Percentiles rank a stretch among this genome's conserved stretches.
Evolutionary conservation across 225 moss, liverwort and hornwort species (phyloP).

Genomic region (Pseudoscleropodium purum): DNA sequence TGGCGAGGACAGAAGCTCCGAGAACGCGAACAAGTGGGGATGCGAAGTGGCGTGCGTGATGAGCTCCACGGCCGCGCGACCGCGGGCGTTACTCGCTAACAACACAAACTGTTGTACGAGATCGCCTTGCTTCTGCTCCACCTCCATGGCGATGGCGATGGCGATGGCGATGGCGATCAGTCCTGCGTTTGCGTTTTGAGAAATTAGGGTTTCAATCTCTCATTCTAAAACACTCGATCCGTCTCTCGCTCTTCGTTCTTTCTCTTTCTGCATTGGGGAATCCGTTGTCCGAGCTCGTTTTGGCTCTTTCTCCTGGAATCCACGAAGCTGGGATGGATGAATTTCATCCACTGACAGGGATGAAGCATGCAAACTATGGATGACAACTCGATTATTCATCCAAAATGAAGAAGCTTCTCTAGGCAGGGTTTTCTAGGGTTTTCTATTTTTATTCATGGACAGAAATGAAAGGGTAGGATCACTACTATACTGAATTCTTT

Average conservation of each 20-base stretch:
- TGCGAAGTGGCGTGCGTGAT: constrained; percentile 85
- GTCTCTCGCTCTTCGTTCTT: neutral
- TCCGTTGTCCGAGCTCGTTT: neutral
- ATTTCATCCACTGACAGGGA: neutral
- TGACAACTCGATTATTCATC: neutral
- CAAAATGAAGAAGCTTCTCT: neutral
- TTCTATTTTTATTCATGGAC: neutral
- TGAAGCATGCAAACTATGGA: neutral
- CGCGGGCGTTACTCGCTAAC: constrained; percentile 55
- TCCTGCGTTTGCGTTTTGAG: neutral
- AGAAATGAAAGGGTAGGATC: neutral
- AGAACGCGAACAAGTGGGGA: constrained; percentile 76
- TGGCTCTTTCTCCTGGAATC: neutral
- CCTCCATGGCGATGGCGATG: constrained; percentile 39
- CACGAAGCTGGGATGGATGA: neutral
- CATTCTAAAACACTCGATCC: too few species aligned
- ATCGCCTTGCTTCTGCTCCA: constrained; percentile 89
- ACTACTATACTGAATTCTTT: neutral
- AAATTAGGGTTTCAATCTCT: neutral
- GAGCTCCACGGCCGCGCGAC: constrained; percentile 76
- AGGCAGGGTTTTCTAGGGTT: too few species aligned
- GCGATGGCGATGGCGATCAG: neutral
- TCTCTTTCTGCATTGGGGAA: neutral
- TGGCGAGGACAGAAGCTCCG: constrained; percentile 66
- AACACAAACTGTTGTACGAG: constrained; percentile 78